Conservation (phyloP, 257 asterid genomes). For the Solanum habrochaites region DNA sequence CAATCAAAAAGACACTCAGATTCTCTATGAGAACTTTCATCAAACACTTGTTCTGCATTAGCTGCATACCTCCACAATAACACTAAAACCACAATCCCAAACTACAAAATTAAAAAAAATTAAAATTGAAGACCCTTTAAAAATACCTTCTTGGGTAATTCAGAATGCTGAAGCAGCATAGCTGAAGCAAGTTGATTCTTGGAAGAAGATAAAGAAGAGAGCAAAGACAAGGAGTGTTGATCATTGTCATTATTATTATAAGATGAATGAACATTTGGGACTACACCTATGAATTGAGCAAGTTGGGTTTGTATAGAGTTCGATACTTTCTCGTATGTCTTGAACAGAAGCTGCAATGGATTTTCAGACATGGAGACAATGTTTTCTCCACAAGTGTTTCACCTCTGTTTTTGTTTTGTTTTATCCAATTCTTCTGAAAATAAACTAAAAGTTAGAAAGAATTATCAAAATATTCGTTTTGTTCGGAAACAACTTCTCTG, state of each 20-base stretch:
- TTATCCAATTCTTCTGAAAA: neutral
- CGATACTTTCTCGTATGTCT: constrained; percentile 31
- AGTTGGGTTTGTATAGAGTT: constrained; percentile 42
- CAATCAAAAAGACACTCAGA: neutral
- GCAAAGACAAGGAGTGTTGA: neutral
- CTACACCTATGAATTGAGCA: constrained; percentile 21
- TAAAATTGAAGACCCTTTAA: neutral
- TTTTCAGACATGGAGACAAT: constrained; percentile 42
- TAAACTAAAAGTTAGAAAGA: neutral
- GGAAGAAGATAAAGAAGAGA: constrained; percentile 12
- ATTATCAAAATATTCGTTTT: neutral
- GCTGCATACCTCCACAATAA: neutral
- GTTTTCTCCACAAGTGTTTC: neutral
- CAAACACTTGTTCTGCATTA: constrained; percentile 31
- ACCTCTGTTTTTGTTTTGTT: neutral
- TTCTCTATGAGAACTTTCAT: constrained; percentile 26
- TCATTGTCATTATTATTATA: neutral
- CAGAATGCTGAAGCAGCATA: constrained; percentile 17
- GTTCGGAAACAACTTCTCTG: too few species aligned
- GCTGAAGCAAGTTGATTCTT: neutral
- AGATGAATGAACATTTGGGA: neutral
- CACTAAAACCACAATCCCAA: neutral
- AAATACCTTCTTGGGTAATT: constrained; percentile 26
- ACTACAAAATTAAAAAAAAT: neutral
- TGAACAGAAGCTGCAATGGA: constrained; percentile 45